Percentiles rank a stretch among this genome's conserved stretches.
Conservation (phyloP, 2,329 filamentous ascomycete species). For the Sarocladiaceae sp. region DNA sequence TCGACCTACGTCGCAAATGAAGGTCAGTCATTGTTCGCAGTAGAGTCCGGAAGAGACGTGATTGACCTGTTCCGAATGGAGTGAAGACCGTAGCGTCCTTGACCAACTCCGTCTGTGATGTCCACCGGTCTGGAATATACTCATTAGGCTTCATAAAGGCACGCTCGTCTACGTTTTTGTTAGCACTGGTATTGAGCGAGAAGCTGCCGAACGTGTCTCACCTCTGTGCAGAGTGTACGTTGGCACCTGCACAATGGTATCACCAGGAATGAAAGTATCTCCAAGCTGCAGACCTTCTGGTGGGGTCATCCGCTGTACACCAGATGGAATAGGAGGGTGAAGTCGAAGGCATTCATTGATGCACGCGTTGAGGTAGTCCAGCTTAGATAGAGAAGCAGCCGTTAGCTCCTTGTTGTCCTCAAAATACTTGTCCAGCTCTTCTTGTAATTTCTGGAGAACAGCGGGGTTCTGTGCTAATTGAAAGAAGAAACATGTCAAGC, state of each 20-base stretch:
- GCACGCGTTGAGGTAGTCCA: conserved; percentile 24
- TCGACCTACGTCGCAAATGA: conserved; percentile 3
- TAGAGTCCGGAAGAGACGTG: background rate
- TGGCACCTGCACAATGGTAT: conserved; percentile 25
- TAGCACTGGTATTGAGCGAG: background rate
- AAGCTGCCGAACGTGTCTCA: background rate
- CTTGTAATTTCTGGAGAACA: background rate
- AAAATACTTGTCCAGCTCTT: background rate
- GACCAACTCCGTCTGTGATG: conserved; percentile 21
- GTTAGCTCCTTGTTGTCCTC: background rate
- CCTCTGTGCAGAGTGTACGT: conserved; percentile 13
- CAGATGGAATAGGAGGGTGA: conserved; percentile 27
- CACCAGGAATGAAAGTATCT: conserved; percentile 27
- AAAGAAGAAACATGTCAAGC: conserved; percentile 25
- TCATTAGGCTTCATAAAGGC: conserved; percentile 15
- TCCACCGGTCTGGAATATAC: conserved; percentile 30
- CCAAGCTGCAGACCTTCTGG: conserved; percentile 27
- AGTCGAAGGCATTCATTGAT: conserved; percentile 33
- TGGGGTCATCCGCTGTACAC: conserved; percentile 26
- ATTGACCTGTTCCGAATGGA: conserved; percentile 22
- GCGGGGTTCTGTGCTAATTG: conserved; percentile 23
- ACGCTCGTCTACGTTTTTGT: conserved; percentile 12
- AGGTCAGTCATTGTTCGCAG: background rate
- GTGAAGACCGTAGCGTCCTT: conserved; percentile 17
- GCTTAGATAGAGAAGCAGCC: conserved; percentile 7